Percentiles rank a stretch among this genome's conserved stretches.
phyloP scores from a whole-genome alignment of 1,284 basidiomycete genomes.

The Meira miltonrushii region DNA sequence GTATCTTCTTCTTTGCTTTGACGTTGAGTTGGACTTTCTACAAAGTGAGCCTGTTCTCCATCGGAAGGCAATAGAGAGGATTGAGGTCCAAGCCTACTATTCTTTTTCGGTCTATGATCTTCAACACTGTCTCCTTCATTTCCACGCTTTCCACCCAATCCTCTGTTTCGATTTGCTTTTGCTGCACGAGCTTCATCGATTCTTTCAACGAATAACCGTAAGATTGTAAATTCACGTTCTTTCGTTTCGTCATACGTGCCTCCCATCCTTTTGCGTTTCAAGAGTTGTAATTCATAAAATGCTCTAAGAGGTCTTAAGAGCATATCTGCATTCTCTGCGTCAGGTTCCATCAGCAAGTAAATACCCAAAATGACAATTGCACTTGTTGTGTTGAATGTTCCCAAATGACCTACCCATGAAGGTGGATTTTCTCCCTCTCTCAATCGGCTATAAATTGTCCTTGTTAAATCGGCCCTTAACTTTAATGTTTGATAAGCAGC shows the following conservation, averaged over 20 bases:
- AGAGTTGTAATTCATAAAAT: slow-evolving; percentile 20
- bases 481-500: slow-evolving; percentile 2
- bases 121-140: slow-evolving; percentile 1
- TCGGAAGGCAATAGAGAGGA: not conserved
- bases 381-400: slow-evolving; percentile 43
- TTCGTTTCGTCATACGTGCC: slow-evolving; percentile 34
- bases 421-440: slow-evolving; percentile 16
- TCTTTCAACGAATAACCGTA: slow-evolving; percentile 29
- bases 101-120: slow-evolving; percentile 4
- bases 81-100: not conserved
- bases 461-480: slow-evolving; percentile 10
- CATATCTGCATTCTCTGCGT: slow-evolving; percentile 24
- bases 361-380: slow-evolving; percentile 37
- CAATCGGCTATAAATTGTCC: slow-evolving; percentile 23
- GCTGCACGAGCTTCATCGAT: slow-evolving; percentile 21
- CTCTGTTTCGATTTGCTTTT: not conserved
- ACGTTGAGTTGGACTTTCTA: not conserved
- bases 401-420: slow-evolving; percentile 27
- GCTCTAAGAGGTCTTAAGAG: slow-evolving; percentile 27
- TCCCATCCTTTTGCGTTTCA: slow-evolving; percentile 10
- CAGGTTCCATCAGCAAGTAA: slow-evolving; percentile 36
- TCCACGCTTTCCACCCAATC: not conserved
- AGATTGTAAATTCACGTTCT: slow-evolving; percentile 33
- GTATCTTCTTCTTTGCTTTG: slow-evolving; percentile 11
- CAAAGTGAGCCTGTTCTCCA: not conserved